phyloP scores from a whole-genome alignment of 257 asterid species.

The Gentiana straminea region DNA sequence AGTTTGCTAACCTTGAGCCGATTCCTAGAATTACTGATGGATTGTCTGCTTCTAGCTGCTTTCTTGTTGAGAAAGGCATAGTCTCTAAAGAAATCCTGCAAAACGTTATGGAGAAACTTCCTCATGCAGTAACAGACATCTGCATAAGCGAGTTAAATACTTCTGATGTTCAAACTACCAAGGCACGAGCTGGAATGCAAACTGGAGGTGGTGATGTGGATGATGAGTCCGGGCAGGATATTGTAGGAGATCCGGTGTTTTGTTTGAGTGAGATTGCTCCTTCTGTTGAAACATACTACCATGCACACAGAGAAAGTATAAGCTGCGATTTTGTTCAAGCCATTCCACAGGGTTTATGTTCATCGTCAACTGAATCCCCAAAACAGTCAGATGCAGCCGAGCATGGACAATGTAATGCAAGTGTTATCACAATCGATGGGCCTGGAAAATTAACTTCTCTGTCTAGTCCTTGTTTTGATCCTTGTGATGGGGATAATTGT shows the following conservation, averaged over 20 bases:
- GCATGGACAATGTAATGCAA: constrained; percentile 1
- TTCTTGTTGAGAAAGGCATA: constrained; percentile 19
- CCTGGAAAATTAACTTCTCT: constrained; percentile 12
- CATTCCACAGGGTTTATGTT: constrained; percentile 12
- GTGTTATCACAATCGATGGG: constrained; percentile 6
- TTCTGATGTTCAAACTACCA: constrained; percentile 13
- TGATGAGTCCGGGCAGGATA: constrained; percentile 10
- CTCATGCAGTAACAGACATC: constrained; percentile 12
- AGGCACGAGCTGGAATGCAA: constrained; percentile 8
- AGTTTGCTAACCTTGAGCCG: constrained; percentile 13
- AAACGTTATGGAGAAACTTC: constrained; percentile 16
- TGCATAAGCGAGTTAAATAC: constrained; percentile 16
- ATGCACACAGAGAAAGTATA: constrained; percentile 11
- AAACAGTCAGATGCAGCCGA: constrained; percentile 7
- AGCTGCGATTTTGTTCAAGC: constrained; percentile 12
- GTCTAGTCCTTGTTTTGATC: constrained; percentile 20
- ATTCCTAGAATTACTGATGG: constrained; percentile 11
- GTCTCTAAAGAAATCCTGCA: constrained; percentile 18
- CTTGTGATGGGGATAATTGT: constrained; percentile 17
- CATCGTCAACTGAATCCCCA: constrained; percentile 14
- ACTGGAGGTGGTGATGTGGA: constrained; percentile 11
- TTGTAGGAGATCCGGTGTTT: constrained; percentile 10
- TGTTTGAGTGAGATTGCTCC: constrained; percentile 11
- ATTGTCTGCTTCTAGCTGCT: constrained; percentile 19
- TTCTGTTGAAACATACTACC: constrained; percentile 17